Evolutionary conservation across 2,329 filamentous ascomycete genomes (phyloP), one percentile per base, ranked within the genome.

Genomic region (Xylariaceae sp.): DNA sequence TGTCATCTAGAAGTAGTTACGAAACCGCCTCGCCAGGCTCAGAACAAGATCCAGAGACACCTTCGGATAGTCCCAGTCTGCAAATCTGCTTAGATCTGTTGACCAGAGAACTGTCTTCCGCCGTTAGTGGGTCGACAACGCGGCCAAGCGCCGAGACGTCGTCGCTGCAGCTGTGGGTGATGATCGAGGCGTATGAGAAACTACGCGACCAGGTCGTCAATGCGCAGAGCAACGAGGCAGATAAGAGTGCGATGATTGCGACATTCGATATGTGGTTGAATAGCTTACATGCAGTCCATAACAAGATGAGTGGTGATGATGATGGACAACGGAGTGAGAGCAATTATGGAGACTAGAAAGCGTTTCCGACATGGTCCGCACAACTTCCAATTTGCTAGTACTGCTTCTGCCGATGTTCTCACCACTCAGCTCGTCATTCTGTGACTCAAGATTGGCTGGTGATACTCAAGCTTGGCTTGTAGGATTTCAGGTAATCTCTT

Each of bases 101-200:
- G 36, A 73, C 71, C 4, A 69, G 69, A 17, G 77, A 81, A 52
- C 65, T 82, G 9, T 71, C 74, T 1, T 71, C 72, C 0, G 72
- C 72, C 47, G 62, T 42, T 52, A 65, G 40, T 33, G 62, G 45
- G 46, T 62, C 63, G 45, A 49, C 60, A 17, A 15, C 49, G 10
- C 60, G 56, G 2, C 48, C 61, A 14, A 62, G 48, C 36, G 43
- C 63, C 2, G 68, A 74, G 33, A 68, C 70, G 0, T 71, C 76
- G 12, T 71, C 73, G 1, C 58, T 81, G 38, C 78, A 81, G 58
- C 62, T 81, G 15, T 75, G 75, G 72, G 69, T 77, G 39, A 81
- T 81, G 78, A 81, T 81, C 44, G 78, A 81, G 56, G 77, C 78
- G 2, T 81, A 81, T 57, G 77, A 81, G 67, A 69, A 70, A 51